Conservation (phyloP, 2,329 filamentous ascomycete genomes). For the Penicillium rolfsii region DNA sequence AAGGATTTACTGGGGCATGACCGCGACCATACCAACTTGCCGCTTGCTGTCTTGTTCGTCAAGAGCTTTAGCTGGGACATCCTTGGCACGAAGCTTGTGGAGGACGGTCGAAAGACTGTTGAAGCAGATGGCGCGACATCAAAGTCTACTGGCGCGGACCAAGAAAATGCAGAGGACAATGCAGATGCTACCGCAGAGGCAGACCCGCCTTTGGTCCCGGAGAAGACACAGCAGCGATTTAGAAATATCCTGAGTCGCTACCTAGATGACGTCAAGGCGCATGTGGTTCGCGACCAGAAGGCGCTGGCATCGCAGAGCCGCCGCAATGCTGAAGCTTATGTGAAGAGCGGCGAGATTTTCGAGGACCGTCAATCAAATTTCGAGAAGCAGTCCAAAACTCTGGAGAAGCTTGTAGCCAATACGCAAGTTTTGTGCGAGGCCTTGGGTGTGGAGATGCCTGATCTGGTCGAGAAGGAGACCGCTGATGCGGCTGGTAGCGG, state of each 20-base stretch:
- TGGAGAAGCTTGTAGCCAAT: conserved; percentile 87
- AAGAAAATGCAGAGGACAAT: conserved; percentile 50
- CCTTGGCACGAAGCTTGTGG: conserved; percentile 72
- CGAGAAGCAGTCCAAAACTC: conserved; percentile 87
- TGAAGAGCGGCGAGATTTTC: conserved; percentile 97
- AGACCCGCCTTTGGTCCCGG: conserved; percentile 73
- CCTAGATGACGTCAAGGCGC: conserved; percentile 87
- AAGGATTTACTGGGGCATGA: conserved; percentile 96
- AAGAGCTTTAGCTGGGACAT: conserved; percentile 97
- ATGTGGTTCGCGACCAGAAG: conserved; percentile 90
- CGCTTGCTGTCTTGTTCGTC: conserved; percentile 90
- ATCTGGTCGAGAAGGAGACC: conserved; percentile 81
- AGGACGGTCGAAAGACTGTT: conserved; percentile 80
- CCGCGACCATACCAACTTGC: conserved; percentile 86
- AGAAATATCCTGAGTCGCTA: conserved; percentile 83
- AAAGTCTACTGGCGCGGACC: conserved; percentile 50
- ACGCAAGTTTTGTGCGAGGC: conserved; percentile 89
- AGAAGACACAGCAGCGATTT: conserved; percentile 83
- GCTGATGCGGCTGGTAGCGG: conserved; percentile 67
- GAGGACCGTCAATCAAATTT: conserved; percentile 96
- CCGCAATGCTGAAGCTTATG: conserved; percentile 96
- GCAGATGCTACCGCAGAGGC: conserved; percentile 52
- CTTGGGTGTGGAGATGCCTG: conserved; percentile 89
- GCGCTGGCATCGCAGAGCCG: conserved; percentile 82
- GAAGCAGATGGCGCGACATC: conserved; percentile 76